Evolutionary conservation across 306 rosid genomes (phyloP).

Genomic region (Carpinus fangiana): DNA sequence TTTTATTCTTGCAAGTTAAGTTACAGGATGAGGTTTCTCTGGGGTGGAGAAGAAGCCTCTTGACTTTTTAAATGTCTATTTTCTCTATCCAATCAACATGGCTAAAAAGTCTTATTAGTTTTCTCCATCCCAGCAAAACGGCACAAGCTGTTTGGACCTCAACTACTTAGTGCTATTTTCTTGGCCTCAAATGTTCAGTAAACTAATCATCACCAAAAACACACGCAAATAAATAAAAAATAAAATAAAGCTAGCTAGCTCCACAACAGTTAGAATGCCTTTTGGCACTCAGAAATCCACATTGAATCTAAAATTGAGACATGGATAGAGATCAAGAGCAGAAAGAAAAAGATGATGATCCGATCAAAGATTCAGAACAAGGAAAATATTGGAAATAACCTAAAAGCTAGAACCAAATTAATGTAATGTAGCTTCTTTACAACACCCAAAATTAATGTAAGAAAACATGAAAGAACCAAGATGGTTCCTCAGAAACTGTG

Average conservation of each 20-base stretch:
- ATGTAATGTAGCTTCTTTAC: background rate
- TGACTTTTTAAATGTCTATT: background rate
- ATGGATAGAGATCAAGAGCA: no score
- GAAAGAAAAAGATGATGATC: no score
- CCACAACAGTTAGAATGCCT: background rate
- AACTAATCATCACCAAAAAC: background rate
- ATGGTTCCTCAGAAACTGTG: constrained; percentile 15
- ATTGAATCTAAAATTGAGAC: background rate
- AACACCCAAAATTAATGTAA: no score
- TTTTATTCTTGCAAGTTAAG: constrained; percentile 12
- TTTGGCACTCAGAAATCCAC: background rate
- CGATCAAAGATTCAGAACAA: background rate
- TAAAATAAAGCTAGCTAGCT: no score
- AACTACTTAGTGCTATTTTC: constrained; percentile 15
- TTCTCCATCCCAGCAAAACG: background rate
- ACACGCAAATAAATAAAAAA: background rate
- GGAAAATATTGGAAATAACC: background rate
- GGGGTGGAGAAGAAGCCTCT: background rate
- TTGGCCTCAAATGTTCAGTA: constrained; percentile 6
- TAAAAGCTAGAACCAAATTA: background rate
- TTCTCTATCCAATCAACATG: background rate
- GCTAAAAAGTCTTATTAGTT: no score
- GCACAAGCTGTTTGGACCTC: constrained; percentile 10
- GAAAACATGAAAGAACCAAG: constrained; percentile 9
- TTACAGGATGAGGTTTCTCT: background rate